A percentile compares a stretch with the other conserved stretches of the same genome.
These are phyloP conservation scores for Hamamelis virginiana DNA, from an alignment of 164 flowering plant species.

Conservation along the genomic window DNA sequence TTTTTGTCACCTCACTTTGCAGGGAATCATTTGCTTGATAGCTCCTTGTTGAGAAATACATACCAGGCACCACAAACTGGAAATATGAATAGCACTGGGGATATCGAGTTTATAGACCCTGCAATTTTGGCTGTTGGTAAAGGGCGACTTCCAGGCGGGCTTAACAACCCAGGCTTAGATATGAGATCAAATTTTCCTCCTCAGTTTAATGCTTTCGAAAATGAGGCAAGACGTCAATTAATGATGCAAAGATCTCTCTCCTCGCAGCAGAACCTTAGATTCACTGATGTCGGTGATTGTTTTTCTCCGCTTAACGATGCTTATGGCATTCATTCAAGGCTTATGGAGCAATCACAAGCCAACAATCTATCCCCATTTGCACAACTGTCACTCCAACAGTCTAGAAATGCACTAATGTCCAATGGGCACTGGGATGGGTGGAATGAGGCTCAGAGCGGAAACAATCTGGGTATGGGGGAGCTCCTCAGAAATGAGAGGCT, in stretches of 20 bases:
- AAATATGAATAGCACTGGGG: constrained; percentile 36
- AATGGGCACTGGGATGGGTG: constrained; percentile 80
- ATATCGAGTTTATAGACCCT: constrained; percentile 68
- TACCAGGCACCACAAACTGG: constrained; percentile 37
- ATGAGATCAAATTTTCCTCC: constrained; percentile 42
- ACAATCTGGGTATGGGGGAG: constrained; percentile 46
- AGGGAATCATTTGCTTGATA: constrained; percentile 44
- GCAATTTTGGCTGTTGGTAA: constrained; percentile 88
- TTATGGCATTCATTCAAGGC: constrained; percentile 48
- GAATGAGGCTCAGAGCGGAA: constrained; percentile 59
- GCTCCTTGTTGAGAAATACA: constrained; percentile 45
- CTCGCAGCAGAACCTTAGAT: constrained; percentile 56
- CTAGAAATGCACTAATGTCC: constrained; percentile 50
- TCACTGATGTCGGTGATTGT: constrained; percentile 42
- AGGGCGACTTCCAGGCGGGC: constrained; percentile 57
- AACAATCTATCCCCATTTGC: constrained; percentile 47
- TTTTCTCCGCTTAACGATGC: constrained; percentile 46
- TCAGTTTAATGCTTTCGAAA: constrained; percentile 47
- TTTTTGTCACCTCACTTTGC: not conserved
- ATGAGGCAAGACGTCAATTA: constrained; percentile 65
- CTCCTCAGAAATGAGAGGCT: constrained; percentile 63
- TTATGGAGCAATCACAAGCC: constrained; percentile 55
- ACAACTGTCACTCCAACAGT: constrained; percentile 54
- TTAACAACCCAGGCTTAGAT: constrained; percentile 47
- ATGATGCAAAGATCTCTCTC: constrained; percentile 69